phyloP scores from a whole-genome alignment of 2,329 filamentous ascomycete species.

The Neofusicoccum kwambonambiense region DNA sequence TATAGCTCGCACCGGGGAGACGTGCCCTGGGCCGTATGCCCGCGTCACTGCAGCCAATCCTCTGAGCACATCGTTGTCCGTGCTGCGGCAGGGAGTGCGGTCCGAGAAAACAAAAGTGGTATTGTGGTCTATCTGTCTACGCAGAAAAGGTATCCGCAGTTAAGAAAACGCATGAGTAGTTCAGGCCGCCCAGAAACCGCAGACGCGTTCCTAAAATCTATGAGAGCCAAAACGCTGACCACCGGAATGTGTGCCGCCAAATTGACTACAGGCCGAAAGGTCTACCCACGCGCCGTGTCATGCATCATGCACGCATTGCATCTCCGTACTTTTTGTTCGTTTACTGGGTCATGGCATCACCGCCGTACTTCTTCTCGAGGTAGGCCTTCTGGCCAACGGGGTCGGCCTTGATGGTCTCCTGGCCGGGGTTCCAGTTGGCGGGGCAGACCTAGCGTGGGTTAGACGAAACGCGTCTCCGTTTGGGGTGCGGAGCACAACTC shows the following conservation, averaged over 20 bases:
- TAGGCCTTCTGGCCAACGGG: slow-evolving; percentile 41
- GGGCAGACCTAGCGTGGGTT: slow-evolving; percentile 34
- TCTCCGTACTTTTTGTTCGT: not conserved
- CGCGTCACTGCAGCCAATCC: no score
- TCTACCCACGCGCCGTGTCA: slow-evolving; percentile 10
- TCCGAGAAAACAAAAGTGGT: slow-evolving; percentile 4
- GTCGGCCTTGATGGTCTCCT: slow-evolving; percentile 41
- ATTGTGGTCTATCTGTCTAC: slow-evolving; percentile 19
- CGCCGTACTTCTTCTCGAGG: slow-evolving; percentile 34
- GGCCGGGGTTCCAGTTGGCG: slow-evolving; percentile 43
- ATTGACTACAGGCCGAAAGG: not conserved
- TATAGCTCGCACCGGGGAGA: no score
- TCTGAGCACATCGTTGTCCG: no score
- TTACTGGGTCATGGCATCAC: slow-evolving; percentile 22
- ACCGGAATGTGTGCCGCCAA: not conserved
- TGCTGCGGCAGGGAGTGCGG: not conserved
- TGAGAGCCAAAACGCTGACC: not conserved
- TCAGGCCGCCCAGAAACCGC: not conserved
- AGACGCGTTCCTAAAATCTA: not conserved
- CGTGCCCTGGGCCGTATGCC: no score
- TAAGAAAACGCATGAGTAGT: not conserved
- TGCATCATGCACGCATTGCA: not conserved
- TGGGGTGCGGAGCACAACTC: slow-evolving; percentile 9
- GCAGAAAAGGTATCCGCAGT: slow-evolving; percentile 18
- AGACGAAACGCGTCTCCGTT: not conserved